Percentiles rank a stretch among this genome's conserved stretches.
phyloP scores from a whole-genome alignment of 2,329 filamentous ascomycete species.

The Zasmidium angulare region DNA sequence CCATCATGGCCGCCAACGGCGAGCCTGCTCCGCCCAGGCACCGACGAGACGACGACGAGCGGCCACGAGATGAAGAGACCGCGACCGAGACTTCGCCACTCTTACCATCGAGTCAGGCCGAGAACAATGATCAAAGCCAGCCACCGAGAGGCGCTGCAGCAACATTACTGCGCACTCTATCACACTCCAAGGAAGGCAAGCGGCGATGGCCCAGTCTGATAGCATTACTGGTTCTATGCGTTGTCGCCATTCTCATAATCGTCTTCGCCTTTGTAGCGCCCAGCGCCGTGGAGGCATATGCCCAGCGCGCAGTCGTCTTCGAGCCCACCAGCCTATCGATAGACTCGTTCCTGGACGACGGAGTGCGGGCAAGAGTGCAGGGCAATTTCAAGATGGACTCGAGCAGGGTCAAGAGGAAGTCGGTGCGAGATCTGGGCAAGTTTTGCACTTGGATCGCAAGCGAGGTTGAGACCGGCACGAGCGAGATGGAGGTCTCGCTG shows the following conservation, averaged over 20 bases:
- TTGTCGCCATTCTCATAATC: conserved; percentile 67
- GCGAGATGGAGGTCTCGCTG: conserved; percentile 72
- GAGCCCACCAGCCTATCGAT: conserved; percentile 82
- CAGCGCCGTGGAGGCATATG: conserved; percentile 79
- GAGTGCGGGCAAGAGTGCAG: conserved; percentile 76
- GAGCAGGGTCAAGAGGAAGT: conserved; percentile 67
- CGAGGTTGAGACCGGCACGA: conserved; percentile 71
- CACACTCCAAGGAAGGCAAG: conserved; percentile 37
- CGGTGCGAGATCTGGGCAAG: conserved; percentile 72
- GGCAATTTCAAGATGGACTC: conserved; percentile 81
- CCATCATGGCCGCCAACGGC: conserved; percentile 11
- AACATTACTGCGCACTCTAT: background rate
- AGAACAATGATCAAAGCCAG: conserved; percentile 22
- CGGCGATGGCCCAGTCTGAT: conserved; percentile 74
- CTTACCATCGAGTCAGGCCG: conserved; percentile 8
- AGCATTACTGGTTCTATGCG: conserved; percentile 66
- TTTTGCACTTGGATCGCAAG: conserved; percentile 78
- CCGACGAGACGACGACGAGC: conserved; percentile 6
- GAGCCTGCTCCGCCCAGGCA: conserved; percentile 8
- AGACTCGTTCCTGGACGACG: conserved; percentile 76
- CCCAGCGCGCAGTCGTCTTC: conserved; percentile 76
- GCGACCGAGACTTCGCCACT: conserved; percentile 18
- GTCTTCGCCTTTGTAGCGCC: conserved; percentile 78
- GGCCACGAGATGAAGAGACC: conserved; percentile 6
- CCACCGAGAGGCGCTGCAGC: conserved; percentile 17